Conservation (phyloP, 2,329 filamentous ascomycete genomes). For the Hysterium pulicare region DNA sequence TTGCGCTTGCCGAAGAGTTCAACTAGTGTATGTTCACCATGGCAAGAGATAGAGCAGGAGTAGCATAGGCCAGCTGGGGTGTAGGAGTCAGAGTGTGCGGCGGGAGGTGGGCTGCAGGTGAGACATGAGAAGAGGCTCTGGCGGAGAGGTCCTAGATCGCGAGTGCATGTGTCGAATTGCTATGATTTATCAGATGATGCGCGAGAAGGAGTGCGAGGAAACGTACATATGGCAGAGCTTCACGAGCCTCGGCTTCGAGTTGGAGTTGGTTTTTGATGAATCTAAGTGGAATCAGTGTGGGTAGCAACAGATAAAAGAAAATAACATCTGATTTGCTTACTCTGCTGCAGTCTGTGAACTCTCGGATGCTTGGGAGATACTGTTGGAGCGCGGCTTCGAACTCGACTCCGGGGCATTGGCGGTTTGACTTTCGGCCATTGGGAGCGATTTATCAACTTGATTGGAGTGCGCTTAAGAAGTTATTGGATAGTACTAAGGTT, state of each 20-base stretch:
- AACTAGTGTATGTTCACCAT: slow-evolving; percentile 90
- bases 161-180: slow-evolving; percentile 93
- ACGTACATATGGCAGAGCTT: slow-evolving; percentile 85
- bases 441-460: neutral
- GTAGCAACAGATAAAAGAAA: neutral
- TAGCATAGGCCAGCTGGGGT: slow-evolving; percentile 86
- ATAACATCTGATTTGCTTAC: too few species aligned
- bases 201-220: slow-evolving; percentile 4
- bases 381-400: slow-evolving; percentile 35
- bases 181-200: slow-evolving; percentile 36
- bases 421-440: slow-evolving; percentile 28
- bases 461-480: slow-evolving; percentile 5
- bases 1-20: slow-evolving; percentile 95
- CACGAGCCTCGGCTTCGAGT: slow-evolving; percentile 90
- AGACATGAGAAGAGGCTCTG: slow-evolving; percentile 90
- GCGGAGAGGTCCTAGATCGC: slow-evolving; percentile 80
- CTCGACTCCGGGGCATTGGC: slow-evolving; percentile 14
- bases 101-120: slow-evolving; percentile 82
- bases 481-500: too few species aligned
- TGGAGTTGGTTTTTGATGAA: slow-evolving; percentile 87
- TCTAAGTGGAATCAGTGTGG: slow-evolving; percentile 45
- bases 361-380: slow-evolving; percentile 46
- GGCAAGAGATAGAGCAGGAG: slow-evolving; percentile 92
- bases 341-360: slow-evolving; percentile 55
- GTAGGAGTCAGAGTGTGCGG: slow-evolving; percentile 59